These are phyloP conservation scores for Vinca minor DNA, from an alignment of 257 asterid species.

Conservation along the genomic window DNA sequence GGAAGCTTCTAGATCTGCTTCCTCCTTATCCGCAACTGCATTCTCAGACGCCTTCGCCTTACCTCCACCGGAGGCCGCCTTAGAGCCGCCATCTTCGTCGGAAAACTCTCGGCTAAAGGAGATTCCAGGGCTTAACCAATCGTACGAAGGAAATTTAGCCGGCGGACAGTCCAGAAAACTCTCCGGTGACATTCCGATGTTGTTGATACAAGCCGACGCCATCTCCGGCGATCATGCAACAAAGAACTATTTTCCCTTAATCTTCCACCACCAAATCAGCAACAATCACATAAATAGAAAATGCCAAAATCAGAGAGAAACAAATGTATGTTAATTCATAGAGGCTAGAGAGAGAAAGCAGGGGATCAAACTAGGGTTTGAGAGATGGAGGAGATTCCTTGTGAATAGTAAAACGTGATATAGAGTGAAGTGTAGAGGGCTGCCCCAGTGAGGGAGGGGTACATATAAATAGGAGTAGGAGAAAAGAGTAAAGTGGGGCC, in stretches of 20 bases:
- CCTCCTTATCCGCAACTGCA: constrained; percentile 16
- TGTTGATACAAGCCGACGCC: constrained; percentile 66
- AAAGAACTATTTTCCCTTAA: too few species aligned
- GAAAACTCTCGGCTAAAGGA: constrained; percentile 31
- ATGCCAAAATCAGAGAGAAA: constrained; percentile 6
- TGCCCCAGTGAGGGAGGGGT: constrained; percentile 11
- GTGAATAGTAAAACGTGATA: constrained; percentile 9
- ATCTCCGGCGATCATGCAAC: constrained; percentile 32
- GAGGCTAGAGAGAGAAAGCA: too few species aligned
- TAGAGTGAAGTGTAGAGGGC: too few species aligned
- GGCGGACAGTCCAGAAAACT: constrained; percentile 39
- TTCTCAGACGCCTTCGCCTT: constrained; percentile 19
- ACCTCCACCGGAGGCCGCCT: constrained; percentile 14
- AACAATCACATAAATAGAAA: constrained; percentile 5
- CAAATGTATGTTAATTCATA: too few species aligned
- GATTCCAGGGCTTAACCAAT: constrained; percentile 43
- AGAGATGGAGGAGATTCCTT: background rate
- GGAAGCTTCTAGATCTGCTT: constrained; percentile 54
- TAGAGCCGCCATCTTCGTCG: constrained; percentile 15
- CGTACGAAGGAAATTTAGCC: constrained; percentile 32
- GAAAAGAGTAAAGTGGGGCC: constrained; percentile 11
- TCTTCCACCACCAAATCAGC: too few species aligned
- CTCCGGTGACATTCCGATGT: constrained; percentile 43
- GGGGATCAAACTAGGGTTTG: constrained; percentile 14
- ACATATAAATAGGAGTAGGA: constrained; percentile 19